Conservation (phyloP, 176 grass and related monocot genomes). For the Carex scoparia region DNA sequence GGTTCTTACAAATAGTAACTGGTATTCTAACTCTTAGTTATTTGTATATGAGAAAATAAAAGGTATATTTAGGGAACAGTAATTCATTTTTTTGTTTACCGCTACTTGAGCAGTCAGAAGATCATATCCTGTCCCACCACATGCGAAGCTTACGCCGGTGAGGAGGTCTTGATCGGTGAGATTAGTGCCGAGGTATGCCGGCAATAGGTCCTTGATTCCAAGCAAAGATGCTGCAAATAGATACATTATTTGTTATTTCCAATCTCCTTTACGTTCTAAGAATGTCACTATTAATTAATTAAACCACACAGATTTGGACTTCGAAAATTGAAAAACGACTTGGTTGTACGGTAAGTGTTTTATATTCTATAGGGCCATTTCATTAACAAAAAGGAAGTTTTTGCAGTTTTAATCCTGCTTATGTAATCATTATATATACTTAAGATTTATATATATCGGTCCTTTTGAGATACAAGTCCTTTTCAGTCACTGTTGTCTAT, state of each 20-base stretch:
- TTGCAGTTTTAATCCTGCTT: background rate
- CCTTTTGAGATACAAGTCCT: background rate
- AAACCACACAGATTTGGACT: background rate
- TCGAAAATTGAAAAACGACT: too few relatives aligned
- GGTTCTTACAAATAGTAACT: background rate
- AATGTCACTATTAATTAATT: background rate
- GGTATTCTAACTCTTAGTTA: background rate
- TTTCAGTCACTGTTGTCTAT: conserved; percentile 2
- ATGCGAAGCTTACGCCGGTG: conserved; percentile 80
- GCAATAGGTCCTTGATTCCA: conserved; percentile 60
- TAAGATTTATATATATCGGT: background rate
- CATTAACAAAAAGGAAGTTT: background rate
- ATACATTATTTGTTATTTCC: background rate
- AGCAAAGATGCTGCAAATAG: conserved; percentile 40
- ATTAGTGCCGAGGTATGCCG: conserved; percentile 44
- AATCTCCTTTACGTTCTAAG: background rate
- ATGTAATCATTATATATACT: conserved; percentile 5
- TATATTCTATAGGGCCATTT: background rate
- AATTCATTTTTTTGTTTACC: background rate
- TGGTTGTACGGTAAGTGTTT: background rate
- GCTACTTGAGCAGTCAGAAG: conserved; percentile 43
- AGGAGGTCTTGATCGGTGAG: conserved; percentile 37
- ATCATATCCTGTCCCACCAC: conserved; percentile 66
- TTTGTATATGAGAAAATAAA: background rate
- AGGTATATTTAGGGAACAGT: background rate